Base-by-base conservation (phyloP, 2,329 filamentous ascomycete species). In the Ascochyta pisi region DNA sequence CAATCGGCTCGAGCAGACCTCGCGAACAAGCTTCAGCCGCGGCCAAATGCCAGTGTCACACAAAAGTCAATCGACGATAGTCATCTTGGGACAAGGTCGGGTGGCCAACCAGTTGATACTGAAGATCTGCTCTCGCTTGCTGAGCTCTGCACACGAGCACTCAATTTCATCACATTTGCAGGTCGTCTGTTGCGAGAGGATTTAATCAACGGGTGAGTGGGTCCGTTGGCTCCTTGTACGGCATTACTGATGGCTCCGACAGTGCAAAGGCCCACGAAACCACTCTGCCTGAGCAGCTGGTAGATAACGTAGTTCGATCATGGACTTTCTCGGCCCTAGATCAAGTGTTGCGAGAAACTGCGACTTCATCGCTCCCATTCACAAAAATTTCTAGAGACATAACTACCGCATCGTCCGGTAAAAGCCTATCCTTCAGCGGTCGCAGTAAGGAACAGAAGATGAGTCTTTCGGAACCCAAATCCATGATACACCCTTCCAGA, bases 111-210 rank as follows among this genome's bases (percentile, higher is more conserved):
- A 0, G 84, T 87, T 38, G 88, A 90, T 58, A 73, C 82, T 0
- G 92, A 96, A 73, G 89, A 96, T 65, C 77, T 97, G 23, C 79
- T 84, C 9, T 86, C 92, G 59, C 83, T 97, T n/a, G 89, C 91
- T 1, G 92, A 98, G 69, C 86, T 97, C 26, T 96, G 92, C 71
- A 87, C 87, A 58, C 85, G 93, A 54, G 88, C 92, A 1, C 83
- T 95, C 9, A 88, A 91, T 59, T 98, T 97, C 66, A 89, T 98
- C 34, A 89, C 91, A 1, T 85, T 89, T 35, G 88, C 91, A 34
- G 90, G 91, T 3, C 86, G 90, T 49, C 86, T 92, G 22, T 87
- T 98, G 78, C 86, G 92, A 48, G 84, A 86, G 50, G 95, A 98
- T 69, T 80, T 98, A 2, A 77, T 86, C 42, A 81, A 83, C n/a